Conservation (phyloP, 495 filamentous ascomycete genomes). For the Margaritispora aquatica region DNA sequence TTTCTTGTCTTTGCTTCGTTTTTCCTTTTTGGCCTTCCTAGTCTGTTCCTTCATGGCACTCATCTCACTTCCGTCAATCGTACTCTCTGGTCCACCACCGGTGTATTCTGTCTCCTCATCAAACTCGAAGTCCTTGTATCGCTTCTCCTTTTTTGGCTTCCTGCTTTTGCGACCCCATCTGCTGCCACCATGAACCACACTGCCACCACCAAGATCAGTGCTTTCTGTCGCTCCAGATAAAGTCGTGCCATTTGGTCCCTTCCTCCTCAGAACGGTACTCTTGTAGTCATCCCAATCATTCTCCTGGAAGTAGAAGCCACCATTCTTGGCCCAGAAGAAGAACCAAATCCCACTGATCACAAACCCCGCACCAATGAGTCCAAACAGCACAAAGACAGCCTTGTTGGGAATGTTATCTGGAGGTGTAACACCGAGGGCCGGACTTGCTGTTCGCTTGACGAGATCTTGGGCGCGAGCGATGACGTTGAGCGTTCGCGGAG, state of each 20-base stretch:
- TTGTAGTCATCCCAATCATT: constrained; percentile 99
- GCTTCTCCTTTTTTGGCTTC: constrained; percentile 32
- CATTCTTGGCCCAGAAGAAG: constrained; percentile 97
- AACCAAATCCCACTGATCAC: constrained; percentile 83
- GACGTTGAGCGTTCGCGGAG: constrained; percentile 13
- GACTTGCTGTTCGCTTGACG: constrained; percentile 5
- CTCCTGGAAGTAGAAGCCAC: constrained; percentile 79
- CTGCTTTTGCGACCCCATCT: constrained; percentile 33
- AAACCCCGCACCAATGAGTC: constrained; percentile 70
- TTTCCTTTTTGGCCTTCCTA: constrained; percentile 24
- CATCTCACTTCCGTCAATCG: constrained; percentile 7
- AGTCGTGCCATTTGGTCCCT: constrained; percentile 80
- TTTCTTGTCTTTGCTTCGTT: constrained; percentile 36
- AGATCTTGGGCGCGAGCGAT: constrained; percentile 10
- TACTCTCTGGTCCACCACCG: constrained; percentile 4
- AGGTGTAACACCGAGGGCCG: constrained; percentile 45
- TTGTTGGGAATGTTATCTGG: constrained; percentile 77
- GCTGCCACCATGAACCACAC: constrained; percentile 22
- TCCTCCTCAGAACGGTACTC: constrained; percentile 86
- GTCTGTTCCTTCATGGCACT: constrained; percentile 7
- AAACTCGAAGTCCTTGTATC: constrained; percentile 31
- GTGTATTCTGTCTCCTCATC: constrained; percentile 32
- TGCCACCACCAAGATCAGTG: constrained; percentile 69
- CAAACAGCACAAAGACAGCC: constrained; percentile 78
- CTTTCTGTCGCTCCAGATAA: constrained; percentile 72